These are phyloP conservation scores for Durio zibethinus DNA, from an alignment of 345 rosid species.

Conservation along the genomic window DNA sequence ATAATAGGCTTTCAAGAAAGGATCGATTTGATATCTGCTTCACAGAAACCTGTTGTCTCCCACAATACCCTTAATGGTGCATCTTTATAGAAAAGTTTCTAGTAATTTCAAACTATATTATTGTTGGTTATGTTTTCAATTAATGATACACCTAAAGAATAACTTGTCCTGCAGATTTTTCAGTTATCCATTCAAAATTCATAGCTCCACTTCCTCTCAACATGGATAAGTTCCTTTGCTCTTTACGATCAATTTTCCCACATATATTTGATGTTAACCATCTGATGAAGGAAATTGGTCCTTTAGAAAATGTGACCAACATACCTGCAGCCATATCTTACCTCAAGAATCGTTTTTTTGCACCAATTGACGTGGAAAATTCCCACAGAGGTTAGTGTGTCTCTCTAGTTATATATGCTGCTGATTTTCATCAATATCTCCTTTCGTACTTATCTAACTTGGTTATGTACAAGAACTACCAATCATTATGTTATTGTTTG, in stretches of 20 bases:
- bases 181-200: slow-evolving; percentile 74
- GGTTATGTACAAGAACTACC: not conserved
- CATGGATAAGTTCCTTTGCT: slow-evolving; percentile 54
- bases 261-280: slow-evolving; percentile 64
- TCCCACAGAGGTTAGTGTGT: slow-evolving; percentile 55
- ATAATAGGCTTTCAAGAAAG: slow-evolving; percentile 88
- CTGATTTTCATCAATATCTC: not conserved
- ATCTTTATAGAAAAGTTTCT: slow-evolving; percentile 25
- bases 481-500: not conserved
- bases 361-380: slow-evolving; percentile 63
- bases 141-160: slow-evolving; percentile 7
- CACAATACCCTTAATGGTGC: slow-evolving; percentile 78
- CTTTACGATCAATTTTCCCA: slow-evolving; percentile 55
- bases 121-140: not conserved
- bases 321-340: slow-evolving; percentile 48
- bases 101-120: not conserved
- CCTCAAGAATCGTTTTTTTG: slow-evolving; percentile 52
- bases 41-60: slow-evolving; percentile 77
- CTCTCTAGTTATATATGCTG: slow-evolving; percentile 44
- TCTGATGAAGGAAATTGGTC: slow-evolving; percentile 57
- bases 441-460: not conserved
- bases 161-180: slow-evolving; percentile 54
- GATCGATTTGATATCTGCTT: slow-evolving; percentile 83
- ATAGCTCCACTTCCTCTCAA: slow-evolving; percentile 67
- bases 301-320: slow-evolving; percentile 41